Conservation (phyloP, 2,329 filamentous ascomycete species). For the Fusarium tupiense region DNA sequence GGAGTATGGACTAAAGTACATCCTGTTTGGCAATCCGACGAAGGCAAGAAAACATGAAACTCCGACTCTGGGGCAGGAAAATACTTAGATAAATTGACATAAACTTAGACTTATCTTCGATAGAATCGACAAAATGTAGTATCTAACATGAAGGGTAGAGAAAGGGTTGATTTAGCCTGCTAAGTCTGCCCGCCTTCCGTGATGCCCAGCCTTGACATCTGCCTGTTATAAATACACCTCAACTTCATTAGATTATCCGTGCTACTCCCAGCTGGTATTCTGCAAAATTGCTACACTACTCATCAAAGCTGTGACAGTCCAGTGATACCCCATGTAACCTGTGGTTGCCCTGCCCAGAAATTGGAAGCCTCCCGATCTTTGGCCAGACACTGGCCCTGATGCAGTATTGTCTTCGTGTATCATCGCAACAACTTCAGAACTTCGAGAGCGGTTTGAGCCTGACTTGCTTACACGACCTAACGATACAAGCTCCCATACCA, state of each 20-base stretch:
- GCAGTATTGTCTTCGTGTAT: constrained; percentile 5
- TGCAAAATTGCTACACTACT: constrained; percentile 16
- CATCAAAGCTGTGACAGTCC: constrained; percentile 20
- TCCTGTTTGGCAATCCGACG: background rate
- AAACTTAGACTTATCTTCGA: too few species aligned
- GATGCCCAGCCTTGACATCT: background rate
- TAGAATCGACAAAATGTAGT: accelerated
- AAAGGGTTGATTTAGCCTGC: background rate
- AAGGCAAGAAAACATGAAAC: background rate
- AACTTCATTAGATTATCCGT: accelerated
- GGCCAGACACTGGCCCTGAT: background rate
- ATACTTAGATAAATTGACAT: accelerated
- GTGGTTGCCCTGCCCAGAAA: constrained; percentile 16
- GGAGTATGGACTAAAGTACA: background rate
- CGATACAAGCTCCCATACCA: constrained; percentile 27
- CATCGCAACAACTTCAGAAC: constrained; percentile 20
- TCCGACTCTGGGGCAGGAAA: accelerated
- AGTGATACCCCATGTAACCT: constrained; percentile 23
- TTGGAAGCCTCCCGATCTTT: constrained; percentile 8
- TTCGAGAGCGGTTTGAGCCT: background rate
- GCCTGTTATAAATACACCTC: too few species aligned
- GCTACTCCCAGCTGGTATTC: background rate
- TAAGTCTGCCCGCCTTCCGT: background rate
- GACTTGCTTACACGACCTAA: background rate
- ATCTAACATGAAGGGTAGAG: background rate